Conservation (phyloP, 2,329 filamentous ascomycete species). For the Penicillium sp. region DNA sequence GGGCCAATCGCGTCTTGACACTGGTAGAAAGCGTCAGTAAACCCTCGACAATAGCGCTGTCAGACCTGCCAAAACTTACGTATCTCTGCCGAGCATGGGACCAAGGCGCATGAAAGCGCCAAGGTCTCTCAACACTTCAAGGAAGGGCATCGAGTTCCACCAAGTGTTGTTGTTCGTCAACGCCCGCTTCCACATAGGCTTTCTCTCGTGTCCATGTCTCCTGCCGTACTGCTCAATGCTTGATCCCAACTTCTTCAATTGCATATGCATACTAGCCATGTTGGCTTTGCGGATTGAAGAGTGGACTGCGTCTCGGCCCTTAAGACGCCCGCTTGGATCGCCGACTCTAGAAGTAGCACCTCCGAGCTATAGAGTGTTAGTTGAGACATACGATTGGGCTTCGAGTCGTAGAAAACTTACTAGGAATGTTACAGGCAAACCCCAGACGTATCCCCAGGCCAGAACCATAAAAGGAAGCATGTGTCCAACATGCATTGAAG, state of each 20-base stretch:
- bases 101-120: constrained; percentile 75
- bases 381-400: not conserved
- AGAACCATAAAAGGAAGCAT: constrained; percentile 53
- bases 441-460: constrained; percentile 51
- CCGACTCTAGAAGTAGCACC: constrained; percentile 48
- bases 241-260: constrained; percentile 63
- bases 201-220: constrained; percentile 62
- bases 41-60: not conserved
- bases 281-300: constrained; percentile 45
- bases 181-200: constrained; percentile 65
- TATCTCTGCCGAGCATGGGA: constrained; percentile 83
- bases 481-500: constrained; percentile 51
- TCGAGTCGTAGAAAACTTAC: constrained; percentile 29
- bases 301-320: constrained; percentile 39
- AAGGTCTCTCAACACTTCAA: constrained; percentile 72
- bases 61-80: constrained; percentile 55
- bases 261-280: constrained; percentile 50
- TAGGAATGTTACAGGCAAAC: constrained; percentile 45
- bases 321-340: constrained; percentile 47
- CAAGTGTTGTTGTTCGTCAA: constrained; percentile 81
- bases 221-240: constrained; percentile 67
- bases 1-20: constrained; percentile 78
- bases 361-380: constrained; percentile 41
- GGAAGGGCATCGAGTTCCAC: constrained; percentile 69
- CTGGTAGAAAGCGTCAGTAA: constrained; percentile 36